Evolutionary conservation across 1,284 basidiomycete genomes (phyloP).

Genomic region (Malassezia caprae): DNA sequence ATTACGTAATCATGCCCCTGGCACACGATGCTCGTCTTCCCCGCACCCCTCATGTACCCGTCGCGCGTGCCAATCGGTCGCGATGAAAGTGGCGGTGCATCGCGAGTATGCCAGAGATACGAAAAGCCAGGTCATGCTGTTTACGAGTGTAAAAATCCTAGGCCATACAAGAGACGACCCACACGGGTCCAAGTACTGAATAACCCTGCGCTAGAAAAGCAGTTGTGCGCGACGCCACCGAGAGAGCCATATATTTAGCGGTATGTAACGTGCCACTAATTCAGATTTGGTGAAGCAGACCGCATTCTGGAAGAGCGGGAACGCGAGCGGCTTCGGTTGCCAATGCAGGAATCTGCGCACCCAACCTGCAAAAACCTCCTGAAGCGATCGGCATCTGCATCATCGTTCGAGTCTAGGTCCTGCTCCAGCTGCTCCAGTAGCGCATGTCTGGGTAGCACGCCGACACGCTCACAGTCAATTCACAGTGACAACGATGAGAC

Average conservation of each 20-base stretch:
- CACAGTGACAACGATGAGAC: background rate
- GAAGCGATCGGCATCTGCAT: background rate
- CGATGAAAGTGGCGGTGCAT: background rate
- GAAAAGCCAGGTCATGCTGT: constrained; percentile 15
- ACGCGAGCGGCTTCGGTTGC: background rate
- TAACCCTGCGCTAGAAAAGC: constrained; percentile 4
- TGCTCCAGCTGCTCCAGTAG: constrained; percentile 4
- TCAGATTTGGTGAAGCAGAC: constrained; percentile 2
- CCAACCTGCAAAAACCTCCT: background rate
- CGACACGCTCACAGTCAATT: background rate
- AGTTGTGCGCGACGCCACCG: background rate
- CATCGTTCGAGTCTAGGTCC: background rate
- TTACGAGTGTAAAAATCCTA: constrained; percentile 16
- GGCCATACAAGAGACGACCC: constrained; percentile 14
- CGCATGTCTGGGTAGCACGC: background rate
- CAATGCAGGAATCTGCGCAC: background rate
- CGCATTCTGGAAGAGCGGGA: constrained; percentile 1
- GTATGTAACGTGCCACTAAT: background rate
- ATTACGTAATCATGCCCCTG: background rate
- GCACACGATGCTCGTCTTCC: background rate
- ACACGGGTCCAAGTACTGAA: constrained; percentile 10
- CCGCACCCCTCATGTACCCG: constrained; percentile 1
- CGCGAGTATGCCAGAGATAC: constrained; percentile 14
- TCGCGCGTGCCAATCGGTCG: background rate
- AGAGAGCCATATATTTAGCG: background rate